Base-by-base conservation (phyloP, 2,329 filamentous ascomycete species). In the Penicillium olsonii region DNA sequence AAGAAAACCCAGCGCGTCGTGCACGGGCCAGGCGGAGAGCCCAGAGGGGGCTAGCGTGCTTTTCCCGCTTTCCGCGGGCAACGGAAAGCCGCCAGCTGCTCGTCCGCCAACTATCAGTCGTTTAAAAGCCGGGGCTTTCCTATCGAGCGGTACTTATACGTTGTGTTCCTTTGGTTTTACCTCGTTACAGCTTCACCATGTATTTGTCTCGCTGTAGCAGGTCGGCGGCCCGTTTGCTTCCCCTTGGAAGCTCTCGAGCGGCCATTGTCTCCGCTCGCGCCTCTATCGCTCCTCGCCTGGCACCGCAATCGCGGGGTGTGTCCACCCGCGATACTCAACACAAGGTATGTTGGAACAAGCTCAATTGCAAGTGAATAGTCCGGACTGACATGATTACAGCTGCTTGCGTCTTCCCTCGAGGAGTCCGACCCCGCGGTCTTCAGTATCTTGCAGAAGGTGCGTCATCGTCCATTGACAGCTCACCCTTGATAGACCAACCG, bases 401-500 rank as follows among this genome's bases (percentile, higher is more conserved):
- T 96, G 47, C 85, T 99, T 45, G 83, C 88, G 39, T 81, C 88
- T 48, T 80, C 87, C 67, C 82, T 99, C 44, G 81, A 91, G 68
- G 82, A 94, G 64, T 90, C 90, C 58, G 94, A 97, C 71, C 90
- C 92, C 37, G 79, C 85, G 42, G 87, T 97, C 59, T 95, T 85
- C 70, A 84, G 88, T 45, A 96, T 97, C 64, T 84, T 97, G 61
- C 87, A 95, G 72, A 92, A 91, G 82, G 91, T 95, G 74, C 64
- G 72, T 51, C 50, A 55, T 55, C 10, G 34, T 27, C n/a, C 27
- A 37, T 27, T 12, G 35, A 52, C 26, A 55, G 31, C 50, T 50
- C 15, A 24, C 29, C 15, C 22, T 41, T 37, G 24, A 41, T 27
- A 9, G 45, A 37, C 22, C 22, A 42, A 24, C 18, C n/a, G 19